Conservation (phyloP, 345 rosid species). For the Rubroshorea leprosula region DNA sequence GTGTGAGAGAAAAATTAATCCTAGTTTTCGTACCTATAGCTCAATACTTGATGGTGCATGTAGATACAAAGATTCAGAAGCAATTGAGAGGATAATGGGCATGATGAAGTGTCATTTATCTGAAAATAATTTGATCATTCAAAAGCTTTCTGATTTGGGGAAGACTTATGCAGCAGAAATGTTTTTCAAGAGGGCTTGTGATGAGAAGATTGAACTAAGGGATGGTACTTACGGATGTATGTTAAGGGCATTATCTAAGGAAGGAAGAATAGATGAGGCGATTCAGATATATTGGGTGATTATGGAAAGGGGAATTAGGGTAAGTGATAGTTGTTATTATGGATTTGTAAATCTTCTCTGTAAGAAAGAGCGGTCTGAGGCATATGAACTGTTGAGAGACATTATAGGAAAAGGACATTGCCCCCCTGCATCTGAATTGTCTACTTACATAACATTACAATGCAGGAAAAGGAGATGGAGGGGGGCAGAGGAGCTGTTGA, state of each 20-base stretch:
- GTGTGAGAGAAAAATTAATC: constrained; percentile 34
- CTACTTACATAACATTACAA: constrained; percentile 33
- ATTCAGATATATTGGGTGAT: constrained; percentile 31
- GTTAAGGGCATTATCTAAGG: constrained; percentile 40
- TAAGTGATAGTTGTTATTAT: constrained; percentile 35
- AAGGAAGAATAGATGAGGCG: constrained; percentile 48
- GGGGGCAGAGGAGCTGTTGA: constrained; percentile 48
- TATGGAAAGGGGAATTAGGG: constrained; percentile 20
- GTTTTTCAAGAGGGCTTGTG: constrained; percentile 44
- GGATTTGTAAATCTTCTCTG: constrained; percentile 51
- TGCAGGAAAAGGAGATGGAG: constrained; percentile 45
- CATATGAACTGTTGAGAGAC: constrained; percentile 32
- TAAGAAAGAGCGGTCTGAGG: constrained; percentile 28
- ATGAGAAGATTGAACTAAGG: constrained; percentile 25
- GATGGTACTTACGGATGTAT: constrained; percentile 47
- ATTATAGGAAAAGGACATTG: constrained; percentile 40
- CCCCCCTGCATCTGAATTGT: constrained; percentile 38
- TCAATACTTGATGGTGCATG: constrained; percentile 68
- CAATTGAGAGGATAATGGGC: constrained; percentile 33
- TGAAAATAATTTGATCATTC: constrained; percentile 31
- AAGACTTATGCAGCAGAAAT: constrained; percentile 48
- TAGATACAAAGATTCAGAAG: constrained; percentile 32
- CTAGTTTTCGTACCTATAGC: constrained; percentile 44
- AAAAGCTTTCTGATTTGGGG: constrained; percentile 52
- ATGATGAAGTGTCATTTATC: constrained; percentile 23